Evolutionary conservation across 2,329 filamentous ascomycete species (phyloP).

Genomic region (Fusarium caatingaense): DNA sequence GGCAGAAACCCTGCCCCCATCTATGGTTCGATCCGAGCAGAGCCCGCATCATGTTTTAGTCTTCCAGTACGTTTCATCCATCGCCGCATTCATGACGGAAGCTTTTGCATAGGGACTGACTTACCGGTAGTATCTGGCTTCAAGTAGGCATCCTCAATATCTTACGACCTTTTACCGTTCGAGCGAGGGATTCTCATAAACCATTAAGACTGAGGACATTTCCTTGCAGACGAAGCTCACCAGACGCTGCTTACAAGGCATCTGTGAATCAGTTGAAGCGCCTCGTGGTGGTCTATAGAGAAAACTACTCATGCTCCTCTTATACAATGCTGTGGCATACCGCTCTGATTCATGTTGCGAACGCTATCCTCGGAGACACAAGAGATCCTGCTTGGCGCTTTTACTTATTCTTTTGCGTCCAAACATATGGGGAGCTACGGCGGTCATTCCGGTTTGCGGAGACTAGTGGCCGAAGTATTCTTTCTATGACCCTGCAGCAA

Average conservation of each 20-base stretch:
- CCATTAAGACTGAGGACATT: constrained; percentile 46
- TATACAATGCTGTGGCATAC: constrained; percentile 57
- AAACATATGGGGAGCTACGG: constrained; percentile 53
- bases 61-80: constrained; percentile 50
- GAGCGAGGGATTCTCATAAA: background rate
- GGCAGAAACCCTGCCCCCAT: constrained; percentile 48
- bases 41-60: constrained; percentile 51
- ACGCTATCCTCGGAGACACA: constrained; percentile 50
- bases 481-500: constrained; percentile 52
- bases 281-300: constrained; percentile 52
- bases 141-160: constrained; percentile 54
- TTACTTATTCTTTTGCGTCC: constrained; percentile 54
- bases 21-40: constrained; percentile 42
- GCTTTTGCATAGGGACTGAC: background rate
- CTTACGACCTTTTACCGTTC: constrained; percentile 43
- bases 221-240: constrained; percentile 40
- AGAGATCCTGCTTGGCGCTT: constrained; percentile 49
- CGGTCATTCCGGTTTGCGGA: constrained; percentile 53
- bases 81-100: background rate
- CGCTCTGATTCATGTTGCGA: constrained; percentile 54
- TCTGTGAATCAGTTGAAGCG: constrained; percentile 54
- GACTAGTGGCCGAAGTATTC: constrained; percentile 49
- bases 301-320: constrained; percentile 48
- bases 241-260: constrained; percentile 49
- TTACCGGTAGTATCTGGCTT: constrained; percentile 54